Evolutionary conservation across 257 asterid genomes (phyloP), one percentile per base, ranked within the genome.

Genomic region (Forsythia suspensa): DNA sequence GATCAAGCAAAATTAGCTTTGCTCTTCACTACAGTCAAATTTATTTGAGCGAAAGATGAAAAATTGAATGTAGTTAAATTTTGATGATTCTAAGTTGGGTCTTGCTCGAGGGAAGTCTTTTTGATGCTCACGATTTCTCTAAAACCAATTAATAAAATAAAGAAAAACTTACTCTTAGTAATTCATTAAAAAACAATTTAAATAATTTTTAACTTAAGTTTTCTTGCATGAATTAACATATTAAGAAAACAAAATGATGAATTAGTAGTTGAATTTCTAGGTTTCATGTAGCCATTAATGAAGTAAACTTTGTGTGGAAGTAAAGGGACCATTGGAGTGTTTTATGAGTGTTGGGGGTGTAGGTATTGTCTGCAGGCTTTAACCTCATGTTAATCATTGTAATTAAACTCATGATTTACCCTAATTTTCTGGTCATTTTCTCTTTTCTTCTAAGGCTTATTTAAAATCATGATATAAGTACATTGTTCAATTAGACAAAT

Each of bases 281-380:
- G 15, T 61, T 42, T 3, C n/a, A 65, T 46, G 69, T 63, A 51
- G 71, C 63, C 42, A 42, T 8, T 3, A 5, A 55, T 80, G 72
- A 74, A 75, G 80, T 71, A 80, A 76, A 44, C 80, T 71, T 81
- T 36, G 13, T 21, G 36, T 15, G 65, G 48, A 81, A 81, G 81
- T 71, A 71, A 76, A 80, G 80, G 75, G 77, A 8, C 36, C 10
- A 70, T 63, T 44, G 75, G 55, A 61, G 70, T 40, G 77, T 2
- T 70, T 0, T 55, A 37, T 59, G 70, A 80, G 80, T 70, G 39
- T 34, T 69, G 68, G 55, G 55, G 55, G 55, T 3, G 55, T 68
- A 29, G 34, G 51, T 38, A 2, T 43, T 81, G 80, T 80, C 48
- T 44, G 67, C 39, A 40, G 68, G 55, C 67, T 37, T 70, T 11